Evolutionary conservation across 768 basidiomycete species (phyloP).

Genomic region (Daedaleopsis nitida): DNA sequence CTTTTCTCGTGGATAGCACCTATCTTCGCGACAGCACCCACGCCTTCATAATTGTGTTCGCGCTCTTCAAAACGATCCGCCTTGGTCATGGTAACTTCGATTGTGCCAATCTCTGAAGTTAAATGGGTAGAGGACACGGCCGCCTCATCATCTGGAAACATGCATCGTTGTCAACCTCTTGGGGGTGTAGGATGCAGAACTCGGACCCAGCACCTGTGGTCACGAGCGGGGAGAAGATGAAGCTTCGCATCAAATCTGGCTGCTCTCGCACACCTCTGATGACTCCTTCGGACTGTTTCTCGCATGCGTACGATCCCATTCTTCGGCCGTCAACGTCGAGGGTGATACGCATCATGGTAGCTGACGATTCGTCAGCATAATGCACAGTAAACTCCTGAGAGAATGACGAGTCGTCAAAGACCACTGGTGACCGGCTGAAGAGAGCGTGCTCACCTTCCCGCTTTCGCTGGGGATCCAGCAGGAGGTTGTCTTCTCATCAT

Average conservation of each 20-base stretch:
- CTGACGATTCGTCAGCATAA: neutral
- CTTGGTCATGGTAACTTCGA: constrained; percentile 9
- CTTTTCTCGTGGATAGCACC: constrained; percentile 16
- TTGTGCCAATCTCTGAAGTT: neutral
- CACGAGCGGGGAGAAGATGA: constrained; percentile 1
- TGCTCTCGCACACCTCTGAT: neutral
- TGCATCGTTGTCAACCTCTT: neutral
- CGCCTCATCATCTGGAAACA: constrained; percentile 8
- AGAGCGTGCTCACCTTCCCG: constrained; percentile 1
- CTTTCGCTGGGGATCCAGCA: constrained; percentile 17
- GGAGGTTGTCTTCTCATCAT: neutral
- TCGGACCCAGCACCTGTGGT: neutral
- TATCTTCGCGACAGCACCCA: neutral
- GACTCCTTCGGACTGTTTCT: neutral
- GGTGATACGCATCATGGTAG: neutral
- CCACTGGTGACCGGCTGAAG: too few relatives aligned
- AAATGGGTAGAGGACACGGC: neutral
- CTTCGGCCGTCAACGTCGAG: neutral
- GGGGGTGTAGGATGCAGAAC: neutral
- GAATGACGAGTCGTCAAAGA: neutral
- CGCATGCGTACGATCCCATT: neutral
- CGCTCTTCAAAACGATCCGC: neutral
- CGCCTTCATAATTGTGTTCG: neutral
- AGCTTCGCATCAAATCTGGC: neutral
- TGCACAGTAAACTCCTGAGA: neutral